Conservation (phyloP, 1,284 basidiomycete genomes). For the Schizophyllum commune region DNA sequence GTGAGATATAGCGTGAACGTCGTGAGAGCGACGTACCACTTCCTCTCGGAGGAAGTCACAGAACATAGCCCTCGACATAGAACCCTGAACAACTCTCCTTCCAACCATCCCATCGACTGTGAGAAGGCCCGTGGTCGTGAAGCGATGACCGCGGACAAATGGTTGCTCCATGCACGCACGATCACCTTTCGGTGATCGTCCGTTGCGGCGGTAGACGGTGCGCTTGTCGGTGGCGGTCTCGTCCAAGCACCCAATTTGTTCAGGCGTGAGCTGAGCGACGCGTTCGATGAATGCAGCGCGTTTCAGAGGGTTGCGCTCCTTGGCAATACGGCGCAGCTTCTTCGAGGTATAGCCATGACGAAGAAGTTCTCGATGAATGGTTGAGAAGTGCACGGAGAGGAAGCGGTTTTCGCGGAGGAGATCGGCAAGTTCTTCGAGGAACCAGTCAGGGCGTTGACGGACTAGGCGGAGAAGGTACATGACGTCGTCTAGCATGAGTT, state of each 20-base stretch:
- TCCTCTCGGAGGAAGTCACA: conserved; percentile 17
- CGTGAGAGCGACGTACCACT: conserved; percentile 14
- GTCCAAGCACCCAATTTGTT: conserved; percentile 22
- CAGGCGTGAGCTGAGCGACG: conserved; percentile 17
- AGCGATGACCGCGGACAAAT: conserved; percentile 17
- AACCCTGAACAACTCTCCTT: conserved; percentile 22
- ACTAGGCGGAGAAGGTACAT: conserved; percentile 19
- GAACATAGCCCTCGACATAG: conserved; percentile 17
- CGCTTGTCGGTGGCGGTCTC: conserved; percentile 20
- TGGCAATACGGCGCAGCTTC: conserved; percentile 18
- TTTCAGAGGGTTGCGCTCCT: conserved; percentile 14
- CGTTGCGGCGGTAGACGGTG: conserved; percentile 9
- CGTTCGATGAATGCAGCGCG: conserved; percentile 12
- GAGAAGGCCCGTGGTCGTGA: conserved; percentile 18
- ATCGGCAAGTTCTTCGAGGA: conserved; percentile 21
- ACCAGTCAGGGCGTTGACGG: conserved; percentile 16
- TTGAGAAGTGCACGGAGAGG: conserved; percentile 20
- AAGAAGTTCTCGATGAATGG: conserved; percentile 16
- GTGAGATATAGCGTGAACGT: not conserved
- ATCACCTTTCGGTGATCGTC: conserved; percentile 6
- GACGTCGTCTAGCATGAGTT: conserved; percentile 16
- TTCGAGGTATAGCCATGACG: conserved; percentile 15
- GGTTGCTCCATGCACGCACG: conserved; percentile 12
- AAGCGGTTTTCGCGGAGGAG: conserved; percentile 18
- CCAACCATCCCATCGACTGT: conserved; percentile 20